A percentile compares a stretch with the other conserved stretches of the same genome.
Conservation (phyloP, 2,329 filamentous ascomycete genomes). For the Phoma sp. region DNA sequence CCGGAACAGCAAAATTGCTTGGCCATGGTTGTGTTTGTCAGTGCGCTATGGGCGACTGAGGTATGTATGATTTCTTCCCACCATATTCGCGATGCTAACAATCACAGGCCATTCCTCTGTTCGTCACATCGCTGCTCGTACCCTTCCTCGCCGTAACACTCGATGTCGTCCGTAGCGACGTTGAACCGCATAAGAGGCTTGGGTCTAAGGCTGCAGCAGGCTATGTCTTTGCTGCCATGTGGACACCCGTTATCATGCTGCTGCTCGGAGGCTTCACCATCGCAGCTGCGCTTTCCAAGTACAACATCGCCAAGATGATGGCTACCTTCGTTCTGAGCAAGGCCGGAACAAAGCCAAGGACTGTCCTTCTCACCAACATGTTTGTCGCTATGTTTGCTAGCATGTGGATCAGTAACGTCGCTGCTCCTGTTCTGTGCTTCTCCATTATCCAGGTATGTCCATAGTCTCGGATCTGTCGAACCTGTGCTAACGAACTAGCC, state of each 20-base stretch:
- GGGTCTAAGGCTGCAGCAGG: constrained; percentile 80
- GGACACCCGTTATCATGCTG: constrained; percentile 99
- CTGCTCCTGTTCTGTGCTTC: constrained; percentile 94
- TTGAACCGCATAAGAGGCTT: constrained; percentile 72
- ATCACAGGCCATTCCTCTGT: constrained; percentile 86
- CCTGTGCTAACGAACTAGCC: constrained; percentile 63
- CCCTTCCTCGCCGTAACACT: constrained; percentile 92
- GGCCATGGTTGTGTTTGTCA: constrained; percentile 92
- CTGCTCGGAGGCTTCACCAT: constrained; percentile 95
- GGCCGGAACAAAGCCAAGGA: constrained; percentile 87
- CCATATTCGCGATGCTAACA: constrained; percentile 23
- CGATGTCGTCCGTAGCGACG: constrained; percentile 80
- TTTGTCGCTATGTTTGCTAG: constrained; percentile 96
- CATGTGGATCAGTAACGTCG: constrained; percentile 99
- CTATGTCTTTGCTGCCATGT: constrained; percentile 94
- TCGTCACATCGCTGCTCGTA: constrained; percentile 92
- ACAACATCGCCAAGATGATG: constrained; percentile 96
- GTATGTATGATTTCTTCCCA: constrained; percentile 51
- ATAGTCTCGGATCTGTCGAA: fast-evolving
- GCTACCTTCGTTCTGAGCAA: constrained; percentile 96
- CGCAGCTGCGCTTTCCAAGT: constrained; percentile 93
- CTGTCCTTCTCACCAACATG: constrained; percentile 96
- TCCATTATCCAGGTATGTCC: constrained; percentile 85
- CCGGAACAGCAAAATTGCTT: constrained; percentile 95
- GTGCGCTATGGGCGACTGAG: constrained; percentile 95